Conservation (phyloP, 768 basidiomycete species). For the Boletus eberwhitei region DNA sequence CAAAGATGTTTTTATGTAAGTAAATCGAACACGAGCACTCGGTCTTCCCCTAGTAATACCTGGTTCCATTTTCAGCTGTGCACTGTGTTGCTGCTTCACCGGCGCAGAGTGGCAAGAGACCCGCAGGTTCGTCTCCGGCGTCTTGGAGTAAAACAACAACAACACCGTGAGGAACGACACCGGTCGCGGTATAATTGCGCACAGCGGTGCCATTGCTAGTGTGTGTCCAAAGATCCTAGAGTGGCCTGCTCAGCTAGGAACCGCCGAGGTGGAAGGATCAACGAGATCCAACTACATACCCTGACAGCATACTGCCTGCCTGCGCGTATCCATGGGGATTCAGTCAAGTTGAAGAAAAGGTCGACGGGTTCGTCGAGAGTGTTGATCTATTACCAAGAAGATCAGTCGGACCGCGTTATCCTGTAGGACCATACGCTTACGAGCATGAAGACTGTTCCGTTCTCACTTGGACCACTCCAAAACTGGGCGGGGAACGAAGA, state of each 20-base stretch:
- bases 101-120: conserved; percentile 53
- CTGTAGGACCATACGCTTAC: conserved; percentile 31
- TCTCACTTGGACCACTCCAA: conserved; percentile 62
- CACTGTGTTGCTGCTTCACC: conserved; percentile 46
- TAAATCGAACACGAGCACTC: not conserved
- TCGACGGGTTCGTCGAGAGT: conserved; percentile 49
- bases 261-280: not conserved
- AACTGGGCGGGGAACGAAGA: conserved; percentile 57
- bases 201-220: conserved; percentile 65
- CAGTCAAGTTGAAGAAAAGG: conserved; percentile 59
- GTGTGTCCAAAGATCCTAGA: conserved; percentile 69
- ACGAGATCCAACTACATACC: conserved; percentile 33
- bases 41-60: conserved; percentile 10
- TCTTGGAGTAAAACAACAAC: conserved; percentile 62
- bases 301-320: conserved; percentile 60
- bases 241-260: not conserved
- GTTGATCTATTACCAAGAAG: conserved; percentile 44
- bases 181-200: conserved; percentile 45
- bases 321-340: conserved; percentile 68
- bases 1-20: not conserved
- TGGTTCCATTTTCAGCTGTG: conserved; percentile 57
- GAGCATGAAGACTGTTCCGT: conserved; percentile 66
- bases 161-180: conserved; percentile 63
- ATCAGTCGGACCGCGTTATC: not conserved
- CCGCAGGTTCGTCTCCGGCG: conserved; percentile 64